Evolutionary conservation across 345 rosid species (phyloP).

Genomic region (Iberis pinnata): DNA sequence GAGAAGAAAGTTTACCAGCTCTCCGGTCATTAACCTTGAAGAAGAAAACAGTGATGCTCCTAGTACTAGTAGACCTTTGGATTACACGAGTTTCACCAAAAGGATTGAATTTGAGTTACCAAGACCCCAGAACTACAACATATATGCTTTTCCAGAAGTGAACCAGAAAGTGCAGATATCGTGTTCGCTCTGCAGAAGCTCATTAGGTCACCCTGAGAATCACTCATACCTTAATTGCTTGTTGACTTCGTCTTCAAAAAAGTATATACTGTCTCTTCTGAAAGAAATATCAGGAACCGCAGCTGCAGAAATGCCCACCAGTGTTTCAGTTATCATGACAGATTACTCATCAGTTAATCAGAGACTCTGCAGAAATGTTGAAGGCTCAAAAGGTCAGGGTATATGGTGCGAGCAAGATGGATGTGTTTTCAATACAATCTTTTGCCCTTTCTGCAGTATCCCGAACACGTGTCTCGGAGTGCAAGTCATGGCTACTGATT

Average conservation of each 20-base stretch:
- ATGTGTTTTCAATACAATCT: conserved; percentile 66
- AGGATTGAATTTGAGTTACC: conserved; percentile 46
- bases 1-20: conserved; percentile 43
- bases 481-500: conserved; percentile 73
- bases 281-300: conserved; percentile 31
- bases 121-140: conserved; percentile 26
- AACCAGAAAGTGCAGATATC: conserved; percentile 46
- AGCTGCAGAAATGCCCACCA: conserved; percentile 30
- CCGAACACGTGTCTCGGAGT: conserved; percentile 65
- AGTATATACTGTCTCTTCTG: conserved; percentile 45
- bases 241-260: conserved; percentile 53
- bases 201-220: conserved; percentile 60
- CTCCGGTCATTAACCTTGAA: conserved; percentile 35
- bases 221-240: conserved; percentile 43
- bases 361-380: conserved; percentile 34
- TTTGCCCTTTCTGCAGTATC: conserved; percentile 69
- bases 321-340: conserved; percentile 48
- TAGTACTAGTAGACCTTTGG: conserved; percentile 22
- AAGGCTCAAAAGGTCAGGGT: conserved; percentile 33
- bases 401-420: conserved; percentile 86
- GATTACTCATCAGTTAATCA: conserved; percentile 55
- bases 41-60: conserved; percentile 29
- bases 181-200: conserved; percentile 59
- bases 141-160: conserved; percentile 33
- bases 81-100: conserved; percentile 31